These are phyloP conservation scores for Saccharomycopsis schoenii DNA, from an alignment of 805 yeast genomes.

Conservation along the genomic window DNA sequence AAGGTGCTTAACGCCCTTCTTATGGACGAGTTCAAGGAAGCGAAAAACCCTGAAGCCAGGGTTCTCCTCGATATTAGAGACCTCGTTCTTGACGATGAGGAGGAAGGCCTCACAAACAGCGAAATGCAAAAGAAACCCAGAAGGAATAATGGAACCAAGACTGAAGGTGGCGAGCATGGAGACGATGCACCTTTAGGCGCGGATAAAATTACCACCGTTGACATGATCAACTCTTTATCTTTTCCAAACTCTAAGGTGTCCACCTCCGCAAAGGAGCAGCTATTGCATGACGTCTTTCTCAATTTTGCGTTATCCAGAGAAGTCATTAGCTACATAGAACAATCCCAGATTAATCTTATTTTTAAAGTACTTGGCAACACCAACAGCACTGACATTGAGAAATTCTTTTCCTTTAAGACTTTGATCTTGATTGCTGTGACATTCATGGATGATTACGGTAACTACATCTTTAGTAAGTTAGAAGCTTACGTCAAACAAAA, in stretches of 20 bases:
- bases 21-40: not conserved
- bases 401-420: constrained; percentile 7
- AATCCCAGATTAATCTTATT: not conserved
- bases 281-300: constrained; percentile 5
- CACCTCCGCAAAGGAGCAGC: constrained; percentile 6
- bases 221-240: constrained; percentile 3
- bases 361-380: constrained; percentile 4
- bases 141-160: not conserved
- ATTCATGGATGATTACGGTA: constrained; percentile 6
- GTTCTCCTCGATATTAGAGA: not conserved
- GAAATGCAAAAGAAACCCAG: not conserved
- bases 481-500: not conserved
- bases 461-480: not conserved
- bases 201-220: not conserved
- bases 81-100: not conserved
- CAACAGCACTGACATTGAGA: constrained; percentile 6
- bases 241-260: constrained; percentile 8
- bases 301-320: not conserved
- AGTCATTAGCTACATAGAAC: not conserved
- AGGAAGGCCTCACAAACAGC: not conserved
- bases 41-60: not conserved
- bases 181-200: not conserved
- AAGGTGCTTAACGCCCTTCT: not conserved
- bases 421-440: constrained; percentile 7
- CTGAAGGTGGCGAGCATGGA: not conserved